Percentiles rank a stretch among this genome's conserved stretches.
Conservation (phyloP, 2,329 filamentous ascomycete genomes). For the Fusarium neocosmosporiellum region DNA sequence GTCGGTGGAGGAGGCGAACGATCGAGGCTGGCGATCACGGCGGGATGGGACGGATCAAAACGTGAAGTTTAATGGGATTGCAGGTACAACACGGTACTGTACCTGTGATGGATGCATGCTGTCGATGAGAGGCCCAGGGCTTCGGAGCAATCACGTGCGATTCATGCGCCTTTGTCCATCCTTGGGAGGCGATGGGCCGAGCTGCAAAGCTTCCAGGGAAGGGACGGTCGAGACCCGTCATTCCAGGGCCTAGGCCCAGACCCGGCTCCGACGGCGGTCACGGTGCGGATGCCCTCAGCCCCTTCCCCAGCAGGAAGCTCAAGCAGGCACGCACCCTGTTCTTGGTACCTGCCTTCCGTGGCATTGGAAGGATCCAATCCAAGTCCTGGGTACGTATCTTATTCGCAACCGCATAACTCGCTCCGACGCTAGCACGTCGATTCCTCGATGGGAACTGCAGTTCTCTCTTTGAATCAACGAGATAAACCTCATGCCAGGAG, state of each 20-base stretch:
- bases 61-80: neutral
- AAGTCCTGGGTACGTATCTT: conserved; percentile 9
- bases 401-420: neutral
- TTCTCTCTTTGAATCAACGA: neutral
- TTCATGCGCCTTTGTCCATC: neutral
- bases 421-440: neutral
- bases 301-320: neutral
- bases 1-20: neutral
- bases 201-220: conserved; percentile 4
- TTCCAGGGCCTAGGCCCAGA: conserved; percentile 11
- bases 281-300: neutral
- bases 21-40: conserved; percentile 34
- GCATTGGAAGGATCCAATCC: conserved; percentile 15
- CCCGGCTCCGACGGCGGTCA: conserved; percentile 13
- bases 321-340: neutral
- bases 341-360: conserved; percentile 31
- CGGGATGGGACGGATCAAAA: conserved; percentile 2
- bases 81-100: neutral
- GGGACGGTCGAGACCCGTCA: conserved; percentile 11
- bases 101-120: neutral
- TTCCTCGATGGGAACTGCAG: neutral
- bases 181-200: neutral
- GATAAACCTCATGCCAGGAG: neutral
- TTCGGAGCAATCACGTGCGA: conserved; percentile 7
- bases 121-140: neutral